Base-by-base conservation (phyloP, 768 basidiomycete genomes). In the Chiua virens region DNA sequence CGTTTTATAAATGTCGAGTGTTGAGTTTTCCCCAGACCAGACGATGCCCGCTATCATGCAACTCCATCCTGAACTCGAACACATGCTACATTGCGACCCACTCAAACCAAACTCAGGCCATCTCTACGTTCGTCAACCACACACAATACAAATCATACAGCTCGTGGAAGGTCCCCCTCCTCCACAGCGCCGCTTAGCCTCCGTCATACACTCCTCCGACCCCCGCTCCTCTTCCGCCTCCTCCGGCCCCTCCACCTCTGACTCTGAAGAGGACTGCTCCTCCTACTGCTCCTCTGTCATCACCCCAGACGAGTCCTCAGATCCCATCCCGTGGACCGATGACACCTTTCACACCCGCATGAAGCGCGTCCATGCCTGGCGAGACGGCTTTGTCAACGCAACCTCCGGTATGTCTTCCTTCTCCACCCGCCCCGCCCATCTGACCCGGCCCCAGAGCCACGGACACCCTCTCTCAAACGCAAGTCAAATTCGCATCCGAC, bases 231-330 rank as follows among this genome's bases (percentile, higher is more conserved):
- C 73, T 23, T 73, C 70, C 6, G 63, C 54, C 25, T 70, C 67
- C 23, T 72, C 72, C 14, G 71, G 61, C 6, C 67, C 75, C 0
- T 67, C 59, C 64, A 72, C 55, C 66, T 76, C 51, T 2, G 64
- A 58, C 44, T 55, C 60, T 8, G 69, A 68, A 40, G 79, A 79
- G n/a, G 78, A 79, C 56, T 76, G 76, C 66, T 77, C 81, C 0
- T 87, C 85, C 0, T 89, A 88, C 56, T 89, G 87, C 74, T 89
- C 87, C 18, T 89, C 86, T 18, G 80, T 80, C 56, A 53, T 74
- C 46, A 68, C 75, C 13, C 71, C 67, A 32, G 71, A 76, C 22
- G 66, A 76, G 37, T 68, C 71, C 20, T 68, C 66, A 47, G 56
- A 41, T 21, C 63, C 57, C 38, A 55, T 67, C 5, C 64, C 58